Base-by-base conservation (phyloP, 2,329 filamentous ascomycete genomes). In the Pseudocercospora vitis region DNA sequence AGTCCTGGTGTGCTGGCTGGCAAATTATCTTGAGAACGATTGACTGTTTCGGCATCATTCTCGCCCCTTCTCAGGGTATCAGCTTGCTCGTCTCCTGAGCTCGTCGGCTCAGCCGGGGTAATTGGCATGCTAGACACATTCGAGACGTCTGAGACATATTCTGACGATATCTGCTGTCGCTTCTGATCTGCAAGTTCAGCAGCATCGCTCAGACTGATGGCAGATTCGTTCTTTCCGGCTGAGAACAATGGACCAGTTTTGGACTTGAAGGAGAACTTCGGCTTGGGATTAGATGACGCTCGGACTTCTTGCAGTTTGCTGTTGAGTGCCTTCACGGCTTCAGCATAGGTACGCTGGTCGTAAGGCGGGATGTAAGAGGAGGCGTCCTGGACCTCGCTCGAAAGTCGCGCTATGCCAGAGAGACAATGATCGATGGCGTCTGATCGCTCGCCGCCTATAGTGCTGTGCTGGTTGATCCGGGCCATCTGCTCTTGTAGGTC, bases 261-360 rank as follows among this genome's bases (percentile, higher is more conserved):
- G 9, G 60, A 63, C 67, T 85, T 95, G 78, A 96, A 96, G 50
- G 87, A 82, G 73, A 96, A 96, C 57, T 90, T 89, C 8, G 85
- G 82, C 62, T 86, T 88, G 6, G 91, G 89, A 0, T 83, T 82
- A 49, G 89, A 81, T 18, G 80, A 81, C 32, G 82, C 79, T 12
- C 85, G 82, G 6, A 83, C 85, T 54, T 85, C 81, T 63, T 88
- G 85, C 19, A 96, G 78, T 65, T 88, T 89, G 52, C 92, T 88
- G 14, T 86, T 86, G 11, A 96, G 76, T 12, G 81, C 80, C 76
- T 94, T 95, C 71, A 96, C 84, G 18, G 88, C 82, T 83, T 91
- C 85, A 37, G 86, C 82, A 68, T 96, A 97, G 19, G 87, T 86
- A 63, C 89, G 84, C 70, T 94, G 89, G 66, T 97, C 94, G 68